Conservation (phyloP, 2,329 filamentous ascomycete species). For the Xylariaceae sp. region DNA sequence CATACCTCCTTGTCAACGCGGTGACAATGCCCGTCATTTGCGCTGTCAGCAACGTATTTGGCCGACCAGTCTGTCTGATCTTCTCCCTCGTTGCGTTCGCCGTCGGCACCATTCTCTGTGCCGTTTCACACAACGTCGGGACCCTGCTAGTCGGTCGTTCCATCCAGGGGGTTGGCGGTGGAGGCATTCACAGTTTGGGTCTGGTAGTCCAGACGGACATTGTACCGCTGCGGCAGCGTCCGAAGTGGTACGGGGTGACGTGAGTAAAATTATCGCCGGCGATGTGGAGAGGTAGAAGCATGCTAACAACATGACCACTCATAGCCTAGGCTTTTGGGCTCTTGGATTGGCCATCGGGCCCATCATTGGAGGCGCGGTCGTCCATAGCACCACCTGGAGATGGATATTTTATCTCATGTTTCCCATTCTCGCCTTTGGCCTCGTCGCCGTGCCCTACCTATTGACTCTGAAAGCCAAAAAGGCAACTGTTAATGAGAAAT, state of each 20-base stretch:
- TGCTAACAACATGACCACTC: not conserved
- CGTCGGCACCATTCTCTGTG: constrained; percentile 38
- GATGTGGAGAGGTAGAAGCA: not conserved
- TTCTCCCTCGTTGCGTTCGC: constrained; percentile 38
- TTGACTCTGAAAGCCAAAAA: constrained; percentile 35
- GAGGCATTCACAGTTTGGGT: constrained; percentile 37
- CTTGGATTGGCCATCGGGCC: constrained; percentile 16
- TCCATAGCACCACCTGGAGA: constrained; percentile 17
- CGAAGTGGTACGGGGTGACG: constrained; percentile 37
- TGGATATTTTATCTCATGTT: constrained; percentile 39
- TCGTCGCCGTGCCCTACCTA: constrained; percentile 38
- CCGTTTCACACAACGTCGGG: constrained; percentile 30
- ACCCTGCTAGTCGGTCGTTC: constrained; percentile 35
- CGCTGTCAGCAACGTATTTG: constrained; percentile 34
- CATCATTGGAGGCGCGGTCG: constrained; percentile 17
- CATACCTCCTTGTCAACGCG: constrained; percentile 29
- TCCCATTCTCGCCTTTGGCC: constrained; percentile 37
- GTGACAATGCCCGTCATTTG: constrained; percentile 28
- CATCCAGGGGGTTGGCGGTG: constrained; percentile 38
- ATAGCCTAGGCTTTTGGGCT: constrained; percentile 16
- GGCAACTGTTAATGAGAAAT: constrained; percentile 31
- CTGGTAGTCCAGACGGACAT: constrained; percentile 40
- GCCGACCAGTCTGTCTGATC: constrained; percentile 32
- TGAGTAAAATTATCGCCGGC: constrained; percentile 19
- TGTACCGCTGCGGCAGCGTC: constrained; percentile 37